Evolutionary conservation across 2,329 filamentous ascomycete species (phyloP).

Genomic region (Teratosphaeria epicoccoides): DNA sequence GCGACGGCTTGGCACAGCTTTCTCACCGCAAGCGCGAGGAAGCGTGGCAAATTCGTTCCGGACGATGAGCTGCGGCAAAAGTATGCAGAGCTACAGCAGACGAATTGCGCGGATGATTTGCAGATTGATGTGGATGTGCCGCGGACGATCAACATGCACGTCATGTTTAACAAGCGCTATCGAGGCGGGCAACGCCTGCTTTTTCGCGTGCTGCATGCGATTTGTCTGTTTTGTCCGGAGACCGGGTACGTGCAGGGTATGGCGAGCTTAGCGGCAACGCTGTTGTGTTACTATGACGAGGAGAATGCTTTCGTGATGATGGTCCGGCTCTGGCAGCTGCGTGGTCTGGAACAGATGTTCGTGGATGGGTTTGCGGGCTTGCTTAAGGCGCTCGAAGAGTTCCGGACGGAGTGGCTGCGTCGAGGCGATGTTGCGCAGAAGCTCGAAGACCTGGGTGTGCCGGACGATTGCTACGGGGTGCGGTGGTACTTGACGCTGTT

Average conservation of each 20-base stretch:
- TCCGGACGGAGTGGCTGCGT: conserved; percentile 72
- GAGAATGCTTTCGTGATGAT: conserved; percentile 92
- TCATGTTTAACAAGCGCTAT: conserved; percentile 93
- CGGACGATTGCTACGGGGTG: conserved; percentile 86
- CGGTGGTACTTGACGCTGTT: conserved; percentile 96
- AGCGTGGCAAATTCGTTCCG: conserved; percentile 46
- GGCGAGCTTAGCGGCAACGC: conserved; percentile 82
- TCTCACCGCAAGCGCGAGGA: conserved; percentile 63
- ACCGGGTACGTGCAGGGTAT: conserved; percentile 97
- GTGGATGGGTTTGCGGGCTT: conserved; percentile 57
- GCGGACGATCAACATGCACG: conserved; percentile 84
- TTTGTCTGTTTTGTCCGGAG: conserved; percentile 81
- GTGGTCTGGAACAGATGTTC: conserved; percentile 78
- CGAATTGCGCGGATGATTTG: conserved; percentile 76
- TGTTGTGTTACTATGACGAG: conserved; percentile 95
- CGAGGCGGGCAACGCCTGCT: conserved; percentile 82
- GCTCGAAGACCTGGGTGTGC: conserved; percentile 66
- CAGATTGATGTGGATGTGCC: conserved; percentile 98
- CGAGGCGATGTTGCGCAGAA: conserved; percentile 68
- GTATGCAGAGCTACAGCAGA: conserved; percentile 62
- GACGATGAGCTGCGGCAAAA: conserved; percentile 61
- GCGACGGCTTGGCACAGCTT: conserved; percentile 92
- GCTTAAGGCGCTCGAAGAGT: conserved; percentile 75
- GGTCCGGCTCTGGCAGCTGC: conserved; percentile 82
- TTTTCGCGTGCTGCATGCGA: conserved; percentile 83